These are phyloP conservation scores for Globisporangium barbulae DNA, from an alignment of 352 stramenopile genomes.

Conservation along the genomic window DNA sequence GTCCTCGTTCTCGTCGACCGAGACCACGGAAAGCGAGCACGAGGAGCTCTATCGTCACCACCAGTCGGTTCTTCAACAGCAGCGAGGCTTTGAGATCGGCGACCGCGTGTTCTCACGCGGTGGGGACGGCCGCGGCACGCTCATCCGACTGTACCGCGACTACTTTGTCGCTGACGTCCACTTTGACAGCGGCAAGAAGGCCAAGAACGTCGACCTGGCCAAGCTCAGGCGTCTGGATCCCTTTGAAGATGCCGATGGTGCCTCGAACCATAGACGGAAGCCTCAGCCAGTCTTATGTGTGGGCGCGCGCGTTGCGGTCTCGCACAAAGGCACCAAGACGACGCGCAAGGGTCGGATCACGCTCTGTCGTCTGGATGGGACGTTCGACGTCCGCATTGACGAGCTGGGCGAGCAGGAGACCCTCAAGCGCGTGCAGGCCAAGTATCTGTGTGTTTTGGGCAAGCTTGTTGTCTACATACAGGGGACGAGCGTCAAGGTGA, in stretches of 20 bases:
- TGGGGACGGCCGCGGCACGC: conserved; percentile 35
- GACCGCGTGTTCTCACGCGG: conserved; percentile 41
- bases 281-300: not conserved
- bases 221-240: conserved; percentile 26
- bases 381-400: conserved; percentile 56
- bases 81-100: conserved; percentile 40
- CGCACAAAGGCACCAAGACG: conserved; percentile 51
- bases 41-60: not conserved
- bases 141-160: conserved; percentile 59
- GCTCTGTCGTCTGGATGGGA: conserved; percentile 50
- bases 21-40: conserved; percentile 11
- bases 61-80: not conserved
- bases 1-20: conserved; percentile 5
- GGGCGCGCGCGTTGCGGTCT: conserved; percentile 34
- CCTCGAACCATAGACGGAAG: not conserved
- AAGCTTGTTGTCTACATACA: conserved; percentile 35
- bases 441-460: conserved; percentile 17
- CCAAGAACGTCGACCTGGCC: conserved; percentile 60
- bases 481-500: conserved; percentile 45
- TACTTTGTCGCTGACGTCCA: conserved; percentile 72
- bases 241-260: not conserved
- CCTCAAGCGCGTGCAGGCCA: conserved; percentile 32
- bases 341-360: conserved; percentile 45
- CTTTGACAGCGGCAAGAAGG: conserved; percentile 52
- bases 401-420: conserved; percentile 43